Evolutionary conservation across 345 rosid species (phyloP), one percentile per base, ranked within the genome.

Genomic region (Citrus sp.): DNA sequence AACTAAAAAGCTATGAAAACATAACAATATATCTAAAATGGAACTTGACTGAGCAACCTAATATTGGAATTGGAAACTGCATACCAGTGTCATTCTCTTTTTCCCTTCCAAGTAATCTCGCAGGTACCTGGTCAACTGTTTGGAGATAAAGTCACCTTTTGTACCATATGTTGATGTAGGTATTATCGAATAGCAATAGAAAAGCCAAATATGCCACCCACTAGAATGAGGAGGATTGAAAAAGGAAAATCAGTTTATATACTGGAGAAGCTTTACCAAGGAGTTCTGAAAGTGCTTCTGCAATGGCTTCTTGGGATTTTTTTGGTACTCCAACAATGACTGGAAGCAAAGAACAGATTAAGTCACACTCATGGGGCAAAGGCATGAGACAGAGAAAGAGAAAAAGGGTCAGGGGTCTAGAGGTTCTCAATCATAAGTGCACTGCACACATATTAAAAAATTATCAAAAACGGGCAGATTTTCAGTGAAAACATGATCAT

Each of bases 261-360:
- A 35, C 51, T n/a, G 34, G n/a, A 66, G 72, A 80, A 76, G 34
- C 61, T 55, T 73, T 92, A 95, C 98, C 96, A 93, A 82, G 78
- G 99, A 93, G 82, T 91, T 92, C 80, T 92, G 93, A 78, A 87
- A 86, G 87, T 95, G 98, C 87, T 91, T 93, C 84, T 90, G 94
- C 79, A 95, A 78, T 73, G 92, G 92, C 83, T 86, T 93, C 90
- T 87, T 95, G 67, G 94, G 88, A 67, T 93, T 93, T 85, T 90
- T 95, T 80, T 95, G 99, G 85, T 88, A 92, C 89, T 95, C 99
- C 86, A 93, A 69, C 79, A 95, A 80, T 34, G 99, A 86, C 99
- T 95, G 79, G 59, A 80, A 79, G 71, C 63, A 83, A 54, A 75
- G 32, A 75, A 69, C 71, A 72, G 42, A 37, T 22, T 51, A 8